Conservation (phyloP, 495 filamentous ascomycete species). For the Xylaria scruposa region DNA sequence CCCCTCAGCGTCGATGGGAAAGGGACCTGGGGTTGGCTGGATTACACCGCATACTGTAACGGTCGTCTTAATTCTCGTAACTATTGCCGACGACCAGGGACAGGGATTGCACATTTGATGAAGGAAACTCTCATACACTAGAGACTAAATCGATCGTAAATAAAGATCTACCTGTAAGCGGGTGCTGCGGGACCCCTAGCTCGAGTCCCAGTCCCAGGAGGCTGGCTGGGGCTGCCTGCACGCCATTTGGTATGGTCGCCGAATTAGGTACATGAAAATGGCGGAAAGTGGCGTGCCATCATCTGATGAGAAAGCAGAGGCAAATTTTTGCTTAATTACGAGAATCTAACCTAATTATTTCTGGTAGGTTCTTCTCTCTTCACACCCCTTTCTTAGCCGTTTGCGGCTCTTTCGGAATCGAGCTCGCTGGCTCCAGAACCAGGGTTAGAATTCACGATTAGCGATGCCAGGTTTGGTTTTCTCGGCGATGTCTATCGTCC, state of each 20-base stretch:
- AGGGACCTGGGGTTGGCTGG: background rate
- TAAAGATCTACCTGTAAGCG: constrained; percentile 29
- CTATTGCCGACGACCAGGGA: constrained; percentile 17
- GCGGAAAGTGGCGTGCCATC: constrained; percentile 9
- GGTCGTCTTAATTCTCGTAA: background rate
- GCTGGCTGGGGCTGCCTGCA: constrained; percentile 23
- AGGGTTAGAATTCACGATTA: constrained; percentile 8
- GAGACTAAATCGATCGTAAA: constrained; percentile 28
- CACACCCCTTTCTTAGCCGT: background rate
- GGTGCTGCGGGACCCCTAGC: constrained; percentile 22
- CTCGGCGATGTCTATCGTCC: constrained; percentile 3
- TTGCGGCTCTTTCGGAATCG: background rate
- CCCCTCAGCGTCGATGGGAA: background rate
- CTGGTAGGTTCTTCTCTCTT: background rate
- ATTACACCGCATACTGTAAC: constrained; percentile 17
- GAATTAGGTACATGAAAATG: constrained; percentile 18
- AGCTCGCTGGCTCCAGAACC: background rate
- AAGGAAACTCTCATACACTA: background rate
- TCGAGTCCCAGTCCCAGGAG: constrained; percentile 21
- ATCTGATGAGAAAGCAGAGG: constrained; percentile 5
- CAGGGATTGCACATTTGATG: constrained; percentile 5
- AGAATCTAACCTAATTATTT: background rate
- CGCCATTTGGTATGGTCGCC: constrained; percentile 25
- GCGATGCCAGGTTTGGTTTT: constrained; percentile 1
- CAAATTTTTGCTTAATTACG: background rate